phyloP scores from a whole-genome alignment of 2,329 filamentous ascomycete genomes.

The Ascochyta pisi region DNA sequence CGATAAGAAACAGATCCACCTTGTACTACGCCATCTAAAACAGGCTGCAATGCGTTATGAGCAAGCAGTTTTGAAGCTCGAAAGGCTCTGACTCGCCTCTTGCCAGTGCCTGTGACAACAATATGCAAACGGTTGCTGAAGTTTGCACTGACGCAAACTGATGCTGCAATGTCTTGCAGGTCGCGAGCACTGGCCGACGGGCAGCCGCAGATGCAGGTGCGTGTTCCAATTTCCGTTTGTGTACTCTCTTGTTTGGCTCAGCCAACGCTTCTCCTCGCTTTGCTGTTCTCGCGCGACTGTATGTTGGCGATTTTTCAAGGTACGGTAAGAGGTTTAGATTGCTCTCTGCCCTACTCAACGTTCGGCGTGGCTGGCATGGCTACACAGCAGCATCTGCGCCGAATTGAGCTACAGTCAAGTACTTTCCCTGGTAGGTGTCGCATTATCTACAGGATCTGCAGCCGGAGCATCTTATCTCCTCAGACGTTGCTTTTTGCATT shows the following conservation, averaged over 20 bases:
- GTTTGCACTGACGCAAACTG: conserved; percentile 7
- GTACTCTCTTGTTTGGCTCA: conserved; percentile 24
- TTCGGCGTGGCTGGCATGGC: neutral
- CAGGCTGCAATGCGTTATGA: conserved; percentile 4
- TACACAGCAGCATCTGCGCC: neutral
- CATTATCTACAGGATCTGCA: conserved; percentile 2
- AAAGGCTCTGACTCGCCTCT: conserved; percentile 7
- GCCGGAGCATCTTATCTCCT: neutral
- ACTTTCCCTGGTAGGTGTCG: conserved; percentile 4
- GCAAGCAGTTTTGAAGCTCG: conserved; percentile 5
- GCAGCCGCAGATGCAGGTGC: conserved; percentile 33
- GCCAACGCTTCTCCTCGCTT: conserved; percentile 2
- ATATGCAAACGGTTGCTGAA: conserved; percentile 7
- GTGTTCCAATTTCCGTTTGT: conserved; percentile 32
- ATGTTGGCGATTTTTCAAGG: neutral
- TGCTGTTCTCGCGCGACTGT: neutral
- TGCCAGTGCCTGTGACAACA: conserved; percentile 27
- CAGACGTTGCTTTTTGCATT: neutral
- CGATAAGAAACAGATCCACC: conserved; percentile 16
- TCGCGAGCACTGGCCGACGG: conserved; percentile 17
- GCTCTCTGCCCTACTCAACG: neutral
- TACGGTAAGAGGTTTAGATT: neutral
- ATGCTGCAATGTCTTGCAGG: conserved; percentile 13
- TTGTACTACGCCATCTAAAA: conserved; percentile 17
- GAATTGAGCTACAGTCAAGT: neutral